Evolutionary conservation across 2,329 filamentous ascomycete species (phyloP).

Genomic region (Aspergillus persii): DNA sequence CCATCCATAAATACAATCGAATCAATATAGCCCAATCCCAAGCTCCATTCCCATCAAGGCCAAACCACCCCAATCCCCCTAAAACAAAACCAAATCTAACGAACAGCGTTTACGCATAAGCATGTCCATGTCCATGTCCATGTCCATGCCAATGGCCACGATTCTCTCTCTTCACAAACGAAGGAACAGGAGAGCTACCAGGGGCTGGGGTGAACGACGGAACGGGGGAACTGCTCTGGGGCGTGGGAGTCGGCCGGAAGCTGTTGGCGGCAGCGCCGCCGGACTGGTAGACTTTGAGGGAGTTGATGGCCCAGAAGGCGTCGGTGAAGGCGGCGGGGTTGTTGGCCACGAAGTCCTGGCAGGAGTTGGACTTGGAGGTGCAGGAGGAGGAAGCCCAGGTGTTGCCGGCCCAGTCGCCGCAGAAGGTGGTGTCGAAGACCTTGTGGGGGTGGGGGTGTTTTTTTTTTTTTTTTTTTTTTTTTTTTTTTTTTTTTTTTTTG

Average conservation of each 20-base stretch:
- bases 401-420: slow-evolving; percentile 79
- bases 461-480: neutral
- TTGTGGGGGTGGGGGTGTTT: slow-evolving; percentile 9
- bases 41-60: no score
- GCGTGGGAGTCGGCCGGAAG: neutral
- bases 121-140: neutral
- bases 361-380: slow-evolving; percentile 60
- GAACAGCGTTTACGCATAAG: neutral
- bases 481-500: neutral
- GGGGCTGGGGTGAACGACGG: neutral
- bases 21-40: neutral
- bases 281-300: slow-evolving; percentile 61
- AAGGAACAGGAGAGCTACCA: neutral
- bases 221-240: neutral
- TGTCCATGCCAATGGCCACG: neutral
- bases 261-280: neutral
- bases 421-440: slow-evolving; percentile 74
- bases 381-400: slow-evolving; percentile 65
- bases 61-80: neutral
- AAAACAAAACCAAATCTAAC: neutral
- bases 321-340: slow-evolving; percentile 70
- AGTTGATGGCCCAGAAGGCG: slow-evolving; percentile 75
- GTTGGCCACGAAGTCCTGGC: slow-evolving; percentile 67
- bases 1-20: neutral
- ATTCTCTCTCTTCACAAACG: neutral